A percentile compares a stretch with the other conserved stretches of the same genome.
Conservation (phyloP, 2,329 filamentous ascomycete species). For the Neopestalotiopsis sp. region DNA sequence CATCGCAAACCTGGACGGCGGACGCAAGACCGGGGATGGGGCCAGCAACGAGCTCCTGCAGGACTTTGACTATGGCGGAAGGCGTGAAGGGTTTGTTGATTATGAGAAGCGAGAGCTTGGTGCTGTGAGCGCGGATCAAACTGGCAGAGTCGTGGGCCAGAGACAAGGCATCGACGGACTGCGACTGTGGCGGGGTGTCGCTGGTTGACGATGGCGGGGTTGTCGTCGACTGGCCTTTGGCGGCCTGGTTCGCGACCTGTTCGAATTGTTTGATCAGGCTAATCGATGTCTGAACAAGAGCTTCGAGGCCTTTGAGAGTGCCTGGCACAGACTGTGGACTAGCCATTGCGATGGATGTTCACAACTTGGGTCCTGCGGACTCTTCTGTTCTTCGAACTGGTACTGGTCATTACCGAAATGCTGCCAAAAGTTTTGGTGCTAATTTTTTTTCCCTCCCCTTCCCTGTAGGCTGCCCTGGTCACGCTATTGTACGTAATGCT, state of each 20-base stretch:
- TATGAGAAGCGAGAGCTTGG: conserved; percentile 84
- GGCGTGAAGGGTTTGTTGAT: conserved; percentile 88
- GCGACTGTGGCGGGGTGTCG: conserved; percentile 19
- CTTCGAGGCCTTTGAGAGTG: conserved; percentile 43
- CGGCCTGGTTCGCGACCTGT: conserved; percentile 44
- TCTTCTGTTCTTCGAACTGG: too few species aligned
- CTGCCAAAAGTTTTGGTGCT: too few species aligned
- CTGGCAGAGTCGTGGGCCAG: conserved; percentile 74
- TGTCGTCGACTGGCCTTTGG: conserved; percentile 33
- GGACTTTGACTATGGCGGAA: conserved; percentile 71
- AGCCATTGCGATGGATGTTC: conserved; percentile 14
- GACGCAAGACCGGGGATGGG: conserved; percentile 78
- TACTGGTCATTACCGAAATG: too few species aligned
- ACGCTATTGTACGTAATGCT: too few species aligned
- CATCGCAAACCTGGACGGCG: conserved; percentile 68
- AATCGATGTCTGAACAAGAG: conserved; percentile 42
- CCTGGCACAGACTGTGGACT: conserved; percentile 20
- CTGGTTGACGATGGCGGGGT: conserved; percentile 22
- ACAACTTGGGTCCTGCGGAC: not conserved
- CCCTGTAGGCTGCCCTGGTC: too few species aligned
- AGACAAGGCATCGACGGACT: conserved; percentile 62
- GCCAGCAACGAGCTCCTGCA: conserved; percentile 73
- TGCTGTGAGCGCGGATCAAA: conserved; percentile 80
- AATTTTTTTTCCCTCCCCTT: too few species aligned
- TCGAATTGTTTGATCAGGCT: conserved; percentile 49